Conservation (phyloP, 2,329 filamentous ascomycete species). For the Phaeomoniella chlamydospora region DNA sequence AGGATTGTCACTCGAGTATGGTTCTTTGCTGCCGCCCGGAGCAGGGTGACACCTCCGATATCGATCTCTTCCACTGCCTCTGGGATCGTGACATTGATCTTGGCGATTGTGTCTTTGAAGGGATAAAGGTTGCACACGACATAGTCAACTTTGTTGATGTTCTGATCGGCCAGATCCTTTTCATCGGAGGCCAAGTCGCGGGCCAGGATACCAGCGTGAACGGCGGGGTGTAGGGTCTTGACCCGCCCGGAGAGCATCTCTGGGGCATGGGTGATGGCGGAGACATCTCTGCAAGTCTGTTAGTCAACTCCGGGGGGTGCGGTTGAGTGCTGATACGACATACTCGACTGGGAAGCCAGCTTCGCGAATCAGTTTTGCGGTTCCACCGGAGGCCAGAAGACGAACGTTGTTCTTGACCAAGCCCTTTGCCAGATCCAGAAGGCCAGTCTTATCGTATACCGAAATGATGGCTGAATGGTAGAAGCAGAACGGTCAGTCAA, state of each 20-base stretch:
- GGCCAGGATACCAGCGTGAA: constrained; percentile 73
- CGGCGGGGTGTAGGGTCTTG: constrained; percentile 94
- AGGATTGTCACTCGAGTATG: constrained; percentile 91
- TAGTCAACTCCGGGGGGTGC: constrained; percentile 2
- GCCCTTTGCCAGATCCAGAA: constrained; percentile 83
- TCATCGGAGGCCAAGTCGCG: constrained; percentile 90
- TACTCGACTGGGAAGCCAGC: constrained; percentile 91
- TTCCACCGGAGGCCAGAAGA: constrained; percentile 87
- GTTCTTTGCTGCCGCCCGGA: constrained; percentile 96
- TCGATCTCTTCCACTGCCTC: constrained; percentile 99
- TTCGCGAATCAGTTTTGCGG: constrained; percentile 90
- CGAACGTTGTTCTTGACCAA: constrained; percentile 79
- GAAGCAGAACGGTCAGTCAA: constrained; percentile 3
- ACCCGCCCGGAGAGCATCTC: constrained; percentile 89
- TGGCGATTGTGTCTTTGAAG: constrained; percentile 95
- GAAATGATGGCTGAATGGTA: constrained; percentile 80
- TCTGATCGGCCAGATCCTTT: constrained; percentile 89
- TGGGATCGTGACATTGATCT: constrained; percentile 90
- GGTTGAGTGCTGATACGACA: constrained; percentile 22
- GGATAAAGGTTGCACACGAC: constrained; percentile 98
- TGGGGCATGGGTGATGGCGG: constrained; percentile 88
- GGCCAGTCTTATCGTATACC: constrained; percentile 96
- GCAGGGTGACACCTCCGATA: constrained; percentile 91
- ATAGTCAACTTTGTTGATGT: constrained; percentile 88
- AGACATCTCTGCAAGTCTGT: constrained; percentile 60